Evolutionary conservation across 306 rosid genomes (phyloP).

Genomic region (Ammopiptanthus mongolicus): DNA sequence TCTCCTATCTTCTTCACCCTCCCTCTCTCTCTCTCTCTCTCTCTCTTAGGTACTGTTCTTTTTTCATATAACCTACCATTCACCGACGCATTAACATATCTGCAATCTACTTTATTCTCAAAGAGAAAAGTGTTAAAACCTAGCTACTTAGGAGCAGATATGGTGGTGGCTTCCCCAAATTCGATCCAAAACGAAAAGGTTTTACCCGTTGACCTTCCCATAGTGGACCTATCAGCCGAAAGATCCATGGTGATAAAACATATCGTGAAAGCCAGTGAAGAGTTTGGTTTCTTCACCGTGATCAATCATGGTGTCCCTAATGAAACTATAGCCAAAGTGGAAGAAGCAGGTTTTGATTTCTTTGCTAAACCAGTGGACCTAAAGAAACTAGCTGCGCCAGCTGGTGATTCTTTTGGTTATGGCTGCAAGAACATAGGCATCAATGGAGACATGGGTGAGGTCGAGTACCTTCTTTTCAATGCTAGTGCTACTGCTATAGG

Average conservation of each 20-base stretch:
- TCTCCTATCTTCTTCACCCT: not conserved
- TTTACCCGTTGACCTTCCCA: constrained; percentile 44
- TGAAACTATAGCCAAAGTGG: constrained; percentile 37
- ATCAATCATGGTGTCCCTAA: constrained; percentile 58
- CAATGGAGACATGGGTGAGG: constrained; percentile 73
- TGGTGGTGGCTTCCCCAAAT: constrained; percentile 54
- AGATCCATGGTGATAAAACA: constrained; percentile 30
- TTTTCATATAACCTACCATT: not conserved
- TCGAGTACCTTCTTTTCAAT: constrained; percentile 60
- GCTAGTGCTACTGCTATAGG: constrained; percentile 36
- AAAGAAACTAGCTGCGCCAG: constrained; percentile 39
- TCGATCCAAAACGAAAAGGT: constrained; percentile 29
- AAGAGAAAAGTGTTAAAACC: not conserved
- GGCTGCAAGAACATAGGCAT: constrained; percentile 71
- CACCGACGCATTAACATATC: constrained; percentile 13
- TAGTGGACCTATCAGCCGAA: constrained; percentile 43
- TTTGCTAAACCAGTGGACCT: constrained; percentile 42
- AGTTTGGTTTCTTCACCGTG: constrained; percentile 70
- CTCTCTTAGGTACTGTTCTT: not conserved
- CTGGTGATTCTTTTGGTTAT: constrained; percentile 42
- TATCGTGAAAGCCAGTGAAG: constrained; percentile 57
- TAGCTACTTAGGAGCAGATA: not conserved
- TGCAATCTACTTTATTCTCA: too few species aligned
- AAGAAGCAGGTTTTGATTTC: constrained; percentile 45
- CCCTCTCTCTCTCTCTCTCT: not conserved